Evolutionary conservation across 257 asterid genomes (phyloP).

Genomic region (Gynochthodes officinalis): DNA sequence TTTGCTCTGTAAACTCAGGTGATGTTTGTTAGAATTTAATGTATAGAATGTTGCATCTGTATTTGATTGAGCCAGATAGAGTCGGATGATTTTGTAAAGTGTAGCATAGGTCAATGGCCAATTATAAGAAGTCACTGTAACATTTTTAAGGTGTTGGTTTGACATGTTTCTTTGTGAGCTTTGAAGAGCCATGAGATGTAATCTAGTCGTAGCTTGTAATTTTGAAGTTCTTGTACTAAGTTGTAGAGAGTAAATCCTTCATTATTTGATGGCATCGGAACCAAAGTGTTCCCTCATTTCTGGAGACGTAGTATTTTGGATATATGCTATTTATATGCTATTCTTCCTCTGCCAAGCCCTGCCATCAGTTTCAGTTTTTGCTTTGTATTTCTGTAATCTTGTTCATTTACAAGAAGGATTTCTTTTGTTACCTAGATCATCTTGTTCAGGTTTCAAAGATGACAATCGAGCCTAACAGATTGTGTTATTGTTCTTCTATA

Average conservation of each 20-base stretch:
- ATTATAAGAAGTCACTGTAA: not conserved
- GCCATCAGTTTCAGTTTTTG: not conserved
- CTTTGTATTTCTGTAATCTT: not conserved
- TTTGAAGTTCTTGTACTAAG: not conserved
- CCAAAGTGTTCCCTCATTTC: not conserved
- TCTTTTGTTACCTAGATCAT: not conserved
- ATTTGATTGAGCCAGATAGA: constrained; percentile 9
- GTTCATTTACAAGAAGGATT: not conserved
- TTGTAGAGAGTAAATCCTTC: constrained; percentile 6
- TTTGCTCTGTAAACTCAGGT: constrained; percentile 6
- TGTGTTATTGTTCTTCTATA: not conserved
- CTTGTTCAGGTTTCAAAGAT: not conserved
- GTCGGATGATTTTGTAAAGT: constrained; percentile 4
- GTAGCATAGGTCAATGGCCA: constrained; percentile 9
- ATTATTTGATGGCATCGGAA: too few relatives aligned
- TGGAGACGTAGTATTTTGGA: not conserved
- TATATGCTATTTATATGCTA: not conserved
- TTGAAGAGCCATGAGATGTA: not conserved
- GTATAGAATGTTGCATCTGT: constrained; percentile 6
- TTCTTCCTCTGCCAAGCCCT: not conserved
- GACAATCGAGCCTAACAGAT: not conserved
- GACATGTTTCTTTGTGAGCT: not conserved
- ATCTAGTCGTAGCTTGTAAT: not conserved
- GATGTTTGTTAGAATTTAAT: not conserved
- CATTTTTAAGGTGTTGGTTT: not conserved